Conservation (phyloP, 768 basidiomycete genomes). For the Epithele typhae region DNA sequence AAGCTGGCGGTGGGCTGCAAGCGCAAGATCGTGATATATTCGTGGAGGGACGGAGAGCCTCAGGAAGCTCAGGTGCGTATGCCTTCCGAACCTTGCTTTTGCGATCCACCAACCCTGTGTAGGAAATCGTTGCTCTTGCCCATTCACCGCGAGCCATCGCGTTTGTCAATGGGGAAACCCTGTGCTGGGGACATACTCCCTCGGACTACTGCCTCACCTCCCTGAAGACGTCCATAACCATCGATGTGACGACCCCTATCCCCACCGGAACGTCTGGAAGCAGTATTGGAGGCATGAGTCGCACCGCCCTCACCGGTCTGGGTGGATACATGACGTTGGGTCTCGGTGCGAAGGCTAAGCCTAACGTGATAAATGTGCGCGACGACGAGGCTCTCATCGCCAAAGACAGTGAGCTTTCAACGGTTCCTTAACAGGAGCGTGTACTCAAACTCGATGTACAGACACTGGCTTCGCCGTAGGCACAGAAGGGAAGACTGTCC, state of each 20-base stretch:
- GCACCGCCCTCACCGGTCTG: constrained; percentile 74
- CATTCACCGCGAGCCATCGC: constrained; percentile 87
- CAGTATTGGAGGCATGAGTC: constrained; percentile 55
- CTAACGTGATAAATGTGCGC: constrained; percentile 49
- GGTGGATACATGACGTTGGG: constrained; percentile 86
- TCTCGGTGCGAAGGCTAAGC: constrained; percentile 69
- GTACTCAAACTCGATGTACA: constrained; percentile 23
- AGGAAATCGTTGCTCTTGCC: constrained; percentile 74
- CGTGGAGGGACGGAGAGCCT: constrained; percentile 81
- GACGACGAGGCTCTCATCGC: constrained; percentile 66
- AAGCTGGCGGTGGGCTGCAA: constrained; percentile 81
- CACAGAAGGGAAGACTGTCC: constrained; percentile 49
- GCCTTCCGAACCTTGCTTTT: neutral
- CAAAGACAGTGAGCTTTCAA: constrained; percentile 77
- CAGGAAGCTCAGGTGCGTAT: constrained; percentile 61
- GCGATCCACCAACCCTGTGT: constrained; percentile 2
- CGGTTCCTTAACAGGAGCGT: too few species aligned
- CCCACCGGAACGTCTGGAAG: constrained; percentile 32
- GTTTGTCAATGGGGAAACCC: constrained; percentile 58
- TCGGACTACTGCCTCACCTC: constrained; percentile 75
- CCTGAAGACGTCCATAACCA: constrained; percentile 50
- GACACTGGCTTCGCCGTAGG: constrained; percentile 69
- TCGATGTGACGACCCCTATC: constrained; percentile 47
- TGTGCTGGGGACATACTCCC: constrained; percentile 77
- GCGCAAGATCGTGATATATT: constrained; percentile 78